phyloP scores from a whole-genome alignment of 768 basidiomycete species.

The Solioccasus polychromus region DNA sequence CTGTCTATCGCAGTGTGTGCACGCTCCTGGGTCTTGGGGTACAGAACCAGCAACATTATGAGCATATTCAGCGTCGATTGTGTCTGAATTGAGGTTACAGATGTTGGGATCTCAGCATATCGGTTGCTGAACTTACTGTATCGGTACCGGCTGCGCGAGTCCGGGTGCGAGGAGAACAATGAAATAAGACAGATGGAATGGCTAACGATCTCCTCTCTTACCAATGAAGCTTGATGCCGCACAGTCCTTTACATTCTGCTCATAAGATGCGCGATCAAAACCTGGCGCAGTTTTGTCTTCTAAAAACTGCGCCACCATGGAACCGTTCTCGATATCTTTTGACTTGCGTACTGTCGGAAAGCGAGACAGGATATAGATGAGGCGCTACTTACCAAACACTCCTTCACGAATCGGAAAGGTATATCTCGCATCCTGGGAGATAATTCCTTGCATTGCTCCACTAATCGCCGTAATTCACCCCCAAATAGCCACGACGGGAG shows the following conservation, averaged over 20 bases:
- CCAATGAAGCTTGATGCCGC: slow-evolving; percentile 22
- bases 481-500: slow-evolving; percentile 22
- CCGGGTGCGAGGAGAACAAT: not conserved
- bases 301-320: slow-evolving; percentile 22
- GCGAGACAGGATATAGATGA: not conserved
- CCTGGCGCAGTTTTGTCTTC: not conserved
- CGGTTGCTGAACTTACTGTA: slow-evolving; percentile 6
- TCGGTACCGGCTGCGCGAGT: slow-evolving; percentile 14
- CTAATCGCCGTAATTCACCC: slow-evolving; percentile 7
- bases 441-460: slow-evolving; percentile 7
- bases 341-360: slow-evolving; percentile 8
- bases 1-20: slow-evolving; percentile 16
- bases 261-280: slow-evolving; percentile 7
- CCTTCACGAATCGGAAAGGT: slow-evolving; percentile 25
- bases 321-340: slow-evolving; percentile 18
- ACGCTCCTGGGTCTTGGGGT: slow-evolving; percentile 22
- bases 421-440: slow-evolving; percentile 12
- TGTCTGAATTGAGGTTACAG: slow-evolving; percentile 11
- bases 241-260: slow-evolving; percentile 18
- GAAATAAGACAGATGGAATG: not conserved
- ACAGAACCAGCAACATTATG: slow-evolving; percentile 18
- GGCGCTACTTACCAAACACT: slow-evolving; percentile 12
- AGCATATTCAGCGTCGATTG: slow-evolving; percentile 12
- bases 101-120: not conserved
- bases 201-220: not conserved